Evolutionary conservation across 192 early-diverging fungal species (phyloP), one percentile per base, ranked within the genome.

Genomic region (Umbelopsis sp.): DNA sequence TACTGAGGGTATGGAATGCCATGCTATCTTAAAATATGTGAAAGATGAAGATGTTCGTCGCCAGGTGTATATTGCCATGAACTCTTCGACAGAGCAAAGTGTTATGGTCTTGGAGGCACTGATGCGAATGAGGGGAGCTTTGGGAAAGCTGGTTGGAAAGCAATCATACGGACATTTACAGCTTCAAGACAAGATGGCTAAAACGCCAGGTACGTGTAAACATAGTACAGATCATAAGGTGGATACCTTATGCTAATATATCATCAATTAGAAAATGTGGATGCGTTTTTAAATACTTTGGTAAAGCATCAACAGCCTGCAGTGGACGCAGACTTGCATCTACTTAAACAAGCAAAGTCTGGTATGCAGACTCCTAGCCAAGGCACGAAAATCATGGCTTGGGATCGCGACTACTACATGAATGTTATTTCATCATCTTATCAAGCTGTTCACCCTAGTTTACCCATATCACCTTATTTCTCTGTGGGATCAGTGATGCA

Each of bases 101-200:
- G 83, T 97, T 7, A 70, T 73, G 10, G 74, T 86, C 1, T 80
- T 99, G 52, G 94, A 97, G 55, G 79, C 78, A 22, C 49, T 99
- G 71, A 75, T 99, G 65, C 81, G 80, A 64, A 87, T 86, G 64
- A 84, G 97, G 22, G 88, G 82, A 4, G 81, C 88, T 41, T 81
- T 99, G 37, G 93, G 95, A 13, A 74, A 80, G 6, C 73, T 94
- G 18, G 82, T 97, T 3, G 94, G 95, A 0, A 88, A 88, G 44
- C 78, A 82, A 12, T 94, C 91, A 49, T 99, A 92, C 88, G 91
- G 89, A 20, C 86, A 97, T 66, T 85, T 95, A 84, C 88, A 88
- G 45, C 79, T 99, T 25, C 86, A 85, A 22, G 95, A 98, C 67
- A 98, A 98, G 72, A 99, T 99, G 97, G 95, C 91, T 7, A 85